Percentiles rank a stretch among this genome's conserved stretches.
These are phyloP conservation scores for Stevia rebaudiana DNA, from an alignment of 140 eudicot species.

Conservation along the genomic window DNA sequence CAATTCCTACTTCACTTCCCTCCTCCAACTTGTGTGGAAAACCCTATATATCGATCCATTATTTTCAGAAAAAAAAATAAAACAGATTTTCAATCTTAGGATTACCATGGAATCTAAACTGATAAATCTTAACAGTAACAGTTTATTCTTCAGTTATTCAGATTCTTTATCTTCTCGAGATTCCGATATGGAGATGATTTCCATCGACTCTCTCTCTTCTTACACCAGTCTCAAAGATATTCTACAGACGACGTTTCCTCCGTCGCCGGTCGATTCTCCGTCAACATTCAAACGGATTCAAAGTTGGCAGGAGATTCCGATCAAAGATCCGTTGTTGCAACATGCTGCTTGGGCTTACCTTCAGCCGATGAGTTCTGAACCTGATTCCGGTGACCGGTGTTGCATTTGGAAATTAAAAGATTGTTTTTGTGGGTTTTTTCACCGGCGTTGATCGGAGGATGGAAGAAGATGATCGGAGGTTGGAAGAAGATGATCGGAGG, in stretches of 20 bases:
- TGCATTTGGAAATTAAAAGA: constrained; percentile 24
- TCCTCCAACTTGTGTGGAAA: constrained; percentile 9
- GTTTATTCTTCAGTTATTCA: constrained; percentile 7
- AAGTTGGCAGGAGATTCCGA: constrained; percentile 52
- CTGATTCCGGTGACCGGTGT: background rate
- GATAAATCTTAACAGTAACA: constrained; percentile 8
- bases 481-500: background rate
- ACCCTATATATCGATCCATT: background rate
- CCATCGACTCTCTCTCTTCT: constrained; percentile 22
- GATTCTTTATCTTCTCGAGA: constrained; percentile 5
- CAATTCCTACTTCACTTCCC: constrained; percentile 2
- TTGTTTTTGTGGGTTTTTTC: constrained; percentile 29
- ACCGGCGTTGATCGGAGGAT: background rate
- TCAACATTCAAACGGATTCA: constrained; percentile 14
- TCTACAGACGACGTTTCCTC: constrained; percentile 10
- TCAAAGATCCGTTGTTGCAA: constrained; percentile 50
- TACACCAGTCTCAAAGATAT: constrained; percentile 38
- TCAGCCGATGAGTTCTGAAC: constrained; percentile 35
- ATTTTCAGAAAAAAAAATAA: background rate
- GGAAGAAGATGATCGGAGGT: background rate
- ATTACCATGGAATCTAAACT: constrained; percentile 30
- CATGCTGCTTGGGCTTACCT: constrained; percentile 69
- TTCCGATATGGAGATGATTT: constrained; percentile 33
- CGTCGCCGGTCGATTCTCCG: constrained; percentile 22
- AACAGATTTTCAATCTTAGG: background rate